phyloP scores from a whole-genome alignment of 2,329 filamentous ascomycete species.

The Botrytis fabae region DNA sequence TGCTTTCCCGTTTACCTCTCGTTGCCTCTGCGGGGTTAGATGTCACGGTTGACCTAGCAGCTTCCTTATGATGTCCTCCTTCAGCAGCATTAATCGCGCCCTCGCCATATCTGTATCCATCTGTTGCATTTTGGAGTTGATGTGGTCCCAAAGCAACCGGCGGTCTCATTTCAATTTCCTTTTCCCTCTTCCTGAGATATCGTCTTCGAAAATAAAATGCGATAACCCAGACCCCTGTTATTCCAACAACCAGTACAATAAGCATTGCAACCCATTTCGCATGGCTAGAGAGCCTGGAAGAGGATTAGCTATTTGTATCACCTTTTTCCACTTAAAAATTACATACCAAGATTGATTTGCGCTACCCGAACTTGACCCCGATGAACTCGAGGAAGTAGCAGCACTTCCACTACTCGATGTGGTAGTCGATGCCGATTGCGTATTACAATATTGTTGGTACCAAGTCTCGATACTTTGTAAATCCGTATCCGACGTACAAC shows the following conservation, averaged over 20 bases:
- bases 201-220: constrained; percentile 72
- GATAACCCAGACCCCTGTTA: constrained; percentile 64
- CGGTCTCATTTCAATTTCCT: constrained; percentile 43
- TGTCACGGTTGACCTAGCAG: constrained; percentile 9
- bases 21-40: constrained; percentile 26
- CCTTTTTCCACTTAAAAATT: not conserved
- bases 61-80: constrained; percentile 30
- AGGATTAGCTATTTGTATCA: not conserved
- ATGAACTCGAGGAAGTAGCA: constrained; percentile 21
- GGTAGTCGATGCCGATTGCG: constrained; percentile 40
- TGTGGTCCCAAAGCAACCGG: constrained; percentile 43
- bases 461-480: constrained; percentile 63
- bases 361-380: constrained; percentile 25
- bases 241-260: constrained; percentile 69
- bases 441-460: constrained; percentile 68
- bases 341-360: constrained; percentile 26
- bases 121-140: constrained; percentile 40
- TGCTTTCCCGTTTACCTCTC: constrained; percentile 29
- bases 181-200: constrained; percentile 69
- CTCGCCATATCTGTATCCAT: constrained; percentile 33
- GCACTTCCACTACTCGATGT: constrained; percentile 30
- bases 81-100: constrained; percentile 24
- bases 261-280: constrained; percentile 83
- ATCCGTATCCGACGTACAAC: constrained; percentile 51
- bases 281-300: constrained; percentile 63